These are phyloP conservation scores for Pyrus bretschneideri DNA, from an alignment of 306 rosid species.

Conservation along the genomic window DNA sequence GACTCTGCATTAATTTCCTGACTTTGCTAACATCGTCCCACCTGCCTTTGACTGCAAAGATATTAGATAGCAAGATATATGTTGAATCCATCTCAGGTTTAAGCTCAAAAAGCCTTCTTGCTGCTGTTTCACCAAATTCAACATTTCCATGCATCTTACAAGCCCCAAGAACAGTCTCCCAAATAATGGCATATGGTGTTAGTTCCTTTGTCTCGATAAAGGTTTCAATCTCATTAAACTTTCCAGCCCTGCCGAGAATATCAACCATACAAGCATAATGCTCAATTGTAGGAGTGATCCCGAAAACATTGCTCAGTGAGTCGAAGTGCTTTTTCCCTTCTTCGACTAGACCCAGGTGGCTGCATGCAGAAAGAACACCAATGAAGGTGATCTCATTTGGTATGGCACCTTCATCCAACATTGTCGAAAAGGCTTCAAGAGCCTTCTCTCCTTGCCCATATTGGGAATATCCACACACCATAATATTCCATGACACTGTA, in stretches of 20 bases:
- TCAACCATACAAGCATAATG: slow-evolving; percentile 43
- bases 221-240: slow-evolving; percentile 30
- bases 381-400: slow-evolving; percentile 34
- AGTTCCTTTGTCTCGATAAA: slow-evolving; percentile 25
- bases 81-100: slow-evolving; percentile 28
- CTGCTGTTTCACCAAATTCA: slow-evolving; percentile 32
- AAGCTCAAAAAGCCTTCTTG: slow-evolving; percentile 29
- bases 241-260: slow-evolving; percentile 38
- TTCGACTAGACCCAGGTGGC: slow-evolving; percentile 29
- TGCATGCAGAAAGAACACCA: slow-evolving; percentile 31
- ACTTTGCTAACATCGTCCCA: slow-evolving; percentile 32
- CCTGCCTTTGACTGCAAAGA: slow-evolving; percentile 27
- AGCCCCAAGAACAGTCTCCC: slow-evolving; percentile 43
- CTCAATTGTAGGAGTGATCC: slow-evolving; percentile 25
- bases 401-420: slow-evolving; percentile 21
- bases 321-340: slow-evolving; percentile 27
- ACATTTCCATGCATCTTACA: slow-evolving; percentile 30
- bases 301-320: slow-evolving; percentile 19
- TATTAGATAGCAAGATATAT: slow-evolving; percentile 36
- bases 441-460: slow-evolving; percentile 32
- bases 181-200: slow-evolving; percentile 25
- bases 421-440: slow-evolving; percentile 13
- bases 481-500: slow-evolving; percentile 30
- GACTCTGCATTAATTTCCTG: slow-evolving; percentile 29
- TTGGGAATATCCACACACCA: slow-evolving; percentile 29